phyloP scores from a whole-genome alignment of 2,329 filamentous ascomycete genomes.

The Incumbomyces lentus region DNA sequence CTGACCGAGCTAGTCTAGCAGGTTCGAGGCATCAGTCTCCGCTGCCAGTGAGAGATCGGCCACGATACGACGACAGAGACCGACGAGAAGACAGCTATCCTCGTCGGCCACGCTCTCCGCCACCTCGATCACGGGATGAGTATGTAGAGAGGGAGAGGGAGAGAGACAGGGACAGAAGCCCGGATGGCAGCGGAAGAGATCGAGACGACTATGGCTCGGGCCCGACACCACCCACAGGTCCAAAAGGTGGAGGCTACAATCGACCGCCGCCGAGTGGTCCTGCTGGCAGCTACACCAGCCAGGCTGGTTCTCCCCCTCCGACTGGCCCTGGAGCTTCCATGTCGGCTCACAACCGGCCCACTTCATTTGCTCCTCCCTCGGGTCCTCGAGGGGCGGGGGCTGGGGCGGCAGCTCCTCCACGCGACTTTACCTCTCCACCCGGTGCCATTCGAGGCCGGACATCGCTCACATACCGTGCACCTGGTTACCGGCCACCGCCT shows the following conservation, averaged over 20 bases:
- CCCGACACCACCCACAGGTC: slow-evolving; percentile 24
- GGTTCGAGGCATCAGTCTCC: slow-evolving; percentile 8
- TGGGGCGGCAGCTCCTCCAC: slow-evolving; percentile 27
- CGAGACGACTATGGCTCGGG: slow-evolving; percentile 17
- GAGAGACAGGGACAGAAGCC: slow-evolving; percentile 11
- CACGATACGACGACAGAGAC: slow-evolving; percentile 6
- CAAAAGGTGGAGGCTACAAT: slow-evolving; percentile 11
- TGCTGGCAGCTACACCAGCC: slow-evolving; percentile 23
- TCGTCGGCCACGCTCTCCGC: slow-evolving; percentile 6
- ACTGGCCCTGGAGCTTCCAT: slow-evolving; percentile 30
- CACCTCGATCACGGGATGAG: slow-evolving; percentile 15
- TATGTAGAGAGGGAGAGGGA: slow-evolving; percentile 16
- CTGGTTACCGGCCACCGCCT: slow-evolving; percentile 10
- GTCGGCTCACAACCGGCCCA: slow-evolving; percentile 28
- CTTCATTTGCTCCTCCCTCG: slow-evolving; percentile 37
- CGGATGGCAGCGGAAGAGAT: background rate
- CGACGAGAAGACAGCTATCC: slow-evolving; percentile 2
- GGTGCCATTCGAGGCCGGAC: slow-evolving; percentile 20
- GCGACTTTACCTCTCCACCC: slow-evolving; percentile 26
- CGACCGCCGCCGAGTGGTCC: slow-evolving; percentile 23
- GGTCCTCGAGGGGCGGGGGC: slow-evolving; percentile 36
- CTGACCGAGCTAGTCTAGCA: slow-evolving; percentile 39
- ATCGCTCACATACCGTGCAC: slow-evolving; percentile 25
- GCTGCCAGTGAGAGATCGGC: slow-evolving; percentile 9
- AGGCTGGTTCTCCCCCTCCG: slow-evolving; percentile 24